A percentile compares a stretch with the other conserved stretches of the same genome.
Conservation (phyloP, 2,329 filamentous ascomycete genomes). For the Fusarium sterilihyphosum region DNA sequence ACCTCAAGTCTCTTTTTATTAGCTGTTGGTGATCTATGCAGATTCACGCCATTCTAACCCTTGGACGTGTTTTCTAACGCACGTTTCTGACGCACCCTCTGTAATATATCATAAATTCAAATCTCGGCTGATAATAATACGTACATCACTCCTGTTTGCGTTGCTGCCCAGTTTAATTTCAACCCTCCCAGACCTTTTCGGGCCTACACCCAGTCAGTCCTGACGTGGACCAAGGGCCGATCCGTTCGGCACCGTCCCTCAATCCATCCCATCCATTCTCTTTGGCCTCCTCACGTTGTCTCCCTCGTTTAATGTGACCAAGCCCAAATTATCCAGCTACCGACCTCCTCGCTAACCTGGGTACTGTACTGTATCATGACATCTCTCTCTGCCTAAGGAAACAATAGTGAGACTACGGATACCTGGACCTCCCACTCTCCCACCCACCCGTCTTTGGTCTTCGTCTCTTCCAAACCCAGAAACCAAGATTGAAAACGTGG, state of each 20-base stretch:
- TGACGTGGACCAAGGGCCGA: constrained; percentile 45
- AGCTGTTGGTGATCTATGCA: background rate
- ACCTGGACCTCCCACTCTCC: background rate
- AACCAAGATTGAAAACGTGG: constrained; percentile 31
- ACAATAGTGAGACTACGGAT: background rate
- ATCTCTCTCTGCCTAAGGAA: constrained; percentile 23
- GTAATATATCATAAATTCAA: constrained; percentile 18
- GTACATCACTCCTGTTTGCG: background rate
- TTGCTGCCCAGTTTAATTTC: constrained; percentile 36
- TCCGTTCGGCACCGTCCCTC: constrained; percentile 37
- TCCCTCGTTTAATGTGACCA: constrained; percentile 10
- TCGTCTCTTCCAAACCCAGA: background rate
- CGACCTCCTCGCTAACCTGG: background rate
- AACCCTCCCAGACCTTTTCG: constrained; percentile 16
- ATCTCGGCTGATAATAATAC: constrained; percentile 10
- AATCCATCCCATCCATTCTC: background rate
- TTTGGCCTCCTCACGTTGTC: constrained; percentile 13
- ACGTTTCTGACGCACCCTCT: background rate
- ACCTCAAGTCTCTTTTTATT: constrained; percentile 4
- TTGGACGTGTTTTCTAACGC: background rate
- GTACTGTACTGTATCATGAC: constrained; percentile 5
- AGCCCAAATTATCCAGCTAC: constrained; percentile 2
- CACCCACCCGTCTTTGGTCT: background rate
- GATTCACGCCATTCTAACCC: constrained; percentile 7
- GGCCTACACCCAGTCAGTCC: constrained; percentile 26